Evolutionary conservation across 352 stramenopile genomes (phyloP).

Genomic region (Phytophthora fragariaefolia): DNA sequence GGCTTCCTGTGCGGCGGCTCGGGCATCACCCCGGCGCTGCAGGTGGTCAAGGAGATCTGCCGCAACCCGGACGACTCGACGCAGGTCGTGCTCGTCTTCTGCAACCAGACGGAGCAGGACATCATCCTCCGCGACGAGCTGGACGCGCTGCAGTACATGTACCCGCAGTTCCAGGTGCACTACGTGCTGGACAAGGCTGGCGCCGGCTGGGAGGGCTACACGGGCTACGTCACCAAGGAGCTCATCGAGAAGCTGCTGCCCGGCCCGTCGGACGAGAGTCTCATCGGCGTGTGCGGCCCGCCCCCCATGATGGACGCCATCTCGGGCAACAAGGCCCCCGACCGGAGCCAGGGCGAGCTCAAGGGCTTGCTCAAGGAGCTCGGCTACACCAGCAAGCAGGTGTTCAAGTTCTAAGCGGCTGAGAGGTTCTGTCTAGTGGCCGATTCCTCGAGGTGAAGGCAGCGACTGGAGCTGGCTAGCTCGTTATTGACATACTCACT

Average conservation of each 20-base stretch:
- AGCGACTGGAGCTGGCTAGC: constrained; percentile 26
- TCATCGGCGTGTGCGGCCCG: constrained; percentile 88
- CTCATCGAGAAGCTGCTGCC: constrained; percentile 79
- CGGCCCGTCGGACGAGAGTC: constrained; percentile 52
- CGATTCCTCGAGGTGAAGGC: constrained; percentile 25
- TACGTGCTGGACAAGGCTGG: constrained; percentile 60
- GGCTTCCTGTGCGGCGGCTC: constrained; percentile 85
- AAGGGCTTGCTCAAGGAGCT: constrained; percentile 78
- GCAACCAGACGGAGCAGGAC: constrained; percentile 81
- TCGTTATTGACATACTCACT: constrained; percentile 15
- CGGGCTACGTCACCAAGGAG: constrained; percentile 73
- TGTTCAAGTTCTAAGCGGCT: constrained; percentile 74
- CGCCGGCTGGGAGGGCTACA: constrained; percentile 58
- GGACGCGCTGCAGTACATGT: constrained; percentile 63
- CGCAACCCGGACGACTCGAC: constrained; percentile 82
- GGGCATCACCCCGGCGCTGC: constrained; percentile 81
- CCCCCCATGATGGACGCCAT: constrained; percentile 83
- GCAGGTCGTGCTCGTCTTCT: constrained; percentile 81
- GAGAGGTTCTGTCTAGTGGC: constrained; percentile 4
- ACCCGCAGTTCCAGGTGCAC: constrained; percentile 70
- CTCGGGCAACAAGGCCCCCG: constrained; percentile 80
- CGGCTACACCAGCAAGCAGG: constrained; percentile 58
- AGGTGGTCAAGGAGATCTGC: constrained; percentile 81
- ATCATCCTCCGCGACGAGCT: constrained; percentile 88
- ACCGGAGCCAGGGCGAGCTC: constrained; percentile 81